Base-by-base conservation (phyloP, 805 yeast species). In the Zygoascus bituminiphila region DNA sequence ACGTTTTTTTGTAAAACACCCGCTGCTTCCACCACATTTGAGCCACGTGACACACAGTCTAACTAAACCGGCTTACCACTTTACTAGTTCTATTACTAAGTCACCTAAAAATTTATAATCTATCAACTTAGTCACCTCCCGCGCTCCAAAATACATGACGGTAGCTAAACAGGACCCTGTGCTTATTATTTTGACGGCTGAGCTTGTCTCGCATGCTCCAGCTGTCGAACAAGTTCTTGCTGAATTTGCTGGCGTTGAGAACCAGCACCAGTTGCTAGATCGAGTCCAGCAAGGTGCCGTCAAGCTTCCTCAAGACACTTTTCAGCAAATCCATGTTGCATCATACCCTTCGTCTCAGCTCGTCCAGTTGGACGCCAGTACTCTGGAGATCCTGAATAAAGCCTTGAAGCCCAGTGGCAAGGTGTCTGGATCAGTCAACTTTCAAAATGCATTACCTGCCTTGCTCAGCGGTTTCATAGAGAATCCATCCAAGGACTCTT, bases 381-480 rank as follows among this genome's bases (percentile, higher is more conserved):
- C 58, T 35, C 53, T 63, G 14, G 67, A 64, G 41, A 46, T 49
- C 9, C 42, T 69, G 7, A 60, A 51, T 42, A 51, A 48, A 1
- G 46, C 67, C 2, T 48, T 70, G 49, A 49, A 50, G 19, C 59
- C 63, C 17, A 60, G 62, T 2, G 73, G 69, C 23, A 43, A 35
- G 19, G 46, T 69, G 12, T 46, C 46, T 5, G 73, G 73, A 17
- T 54, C 55, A 2, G 42, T 59, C 10, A 47, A 51, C 26, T 42
- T 51, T 15, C 29, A 48, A 0, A 26, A 48, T 17, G 41, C 58
- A 5, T 62, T 86, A 47, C 83, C 81, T 56, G 89, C 81, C 22
- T 69, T 84, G 46, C 72, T 81, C 71, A 72, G 74, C 26, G 91
- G 89, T 0, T 82, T 84, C 53, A 65, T 77, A n/a, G 66, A 72